A percentile compares a stretch with the other conserved stretches of the same genome.
Evolutionary conservation across 306 rosid species (phyloP).

Genomic region (Carpinus fangiana): DNA sequence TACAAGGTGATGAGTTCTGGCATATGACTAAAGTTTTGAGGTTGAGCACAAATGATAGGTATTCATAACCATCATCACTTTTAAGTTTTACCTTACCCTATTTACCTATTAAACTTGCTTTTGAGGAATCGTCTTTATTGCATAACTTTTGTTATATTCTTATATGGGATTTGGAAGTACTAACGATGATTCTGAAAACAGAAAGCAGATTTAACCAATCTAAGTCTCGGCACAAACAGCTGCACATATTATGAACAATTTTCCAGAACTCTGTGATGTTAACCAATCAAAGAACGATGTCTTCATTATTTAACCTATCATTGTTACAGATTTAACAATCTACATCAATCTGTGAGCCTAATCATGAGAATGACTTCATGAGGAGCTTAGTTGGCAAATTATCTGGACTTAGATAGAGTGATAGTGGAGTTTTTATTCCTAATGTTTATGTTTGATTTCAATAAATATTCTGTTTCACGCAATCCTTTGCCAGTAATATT

Average conservation of each 20-base stretch:
- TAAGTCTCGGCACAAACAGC: not conserved
- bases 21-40: slow-evolving; percentile 92
- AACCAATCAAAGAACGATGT: not conserved
- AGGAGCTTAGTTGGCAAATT: no score
- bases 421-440: no score
- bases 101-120: not conserved
- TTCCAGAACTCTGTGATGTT: not conserved
- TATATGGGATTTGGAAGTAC: not conserved
- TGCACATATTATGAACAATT: not conserved
- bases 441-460: no score
- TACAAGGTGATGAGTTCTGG: slow-evolving; percentile 90
- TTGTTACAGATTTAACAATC: not conserved
- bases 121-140: slow-evolving; percentile 8
- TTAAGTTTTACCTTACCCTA: slow-evolving; percentile 4
- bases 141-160: slow-evolving; percentile 12
- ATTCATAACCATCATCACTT: slow-evolving; percentile 13
- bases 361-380: no score
- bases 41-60: slow-evolving; percentile 73
- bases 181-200: slow-evolving; percentile 1
- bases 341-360: not conserved
- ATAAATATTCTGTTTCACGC: no score
- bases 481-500: no score
- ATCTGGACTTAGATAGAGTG: no score
- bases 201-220: not conserved
- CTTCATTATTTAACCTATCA: not conserved